Evolutionary conservation across 345 rosid genomes (phyloP), one percentile per base, ranked within the genome.

Genomic region (Bruguiera sexangula): DNA sequence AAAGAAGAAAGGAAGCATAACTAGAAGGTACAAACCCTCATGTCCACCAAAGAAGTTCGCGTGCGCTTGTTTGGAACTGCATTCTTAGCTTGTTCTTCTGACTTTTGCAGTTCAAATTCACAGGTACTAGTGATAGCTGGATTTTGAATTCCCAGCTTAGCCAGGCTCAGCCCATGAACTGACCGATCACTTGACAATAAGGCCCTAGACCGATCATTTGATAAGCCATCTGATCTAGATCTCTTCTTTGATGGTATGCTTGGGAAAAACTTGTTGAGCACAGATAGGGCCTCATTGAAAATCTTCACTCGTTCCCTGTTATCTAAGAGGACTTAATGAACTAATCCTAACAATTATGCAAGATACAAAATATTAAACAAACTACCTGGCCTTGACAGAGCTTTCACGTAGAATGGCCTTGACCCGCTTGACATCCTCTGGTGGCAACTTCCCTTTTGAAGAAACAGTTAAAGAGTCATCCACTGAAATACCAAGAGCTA

Each of bases 41-140:
- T 71, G 84, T 82, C 96, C 85, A 81, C 90, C 90, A 92, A 66
- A 71, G 97, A 90, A 66, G 97, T 95, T 74, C 98, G 96, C 55
- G 97, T 85, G 65, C 97, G 88, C 80, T 90, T 93, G 82, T 81
- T 93, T 73, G 95, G 83, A 69, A 86, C 86, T 69, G 75, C 75
- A 82, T 70, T 83, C 78, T 87, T 92, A 26, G 84, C 81, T 68
- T 88, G 86, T 82, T 87, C 93, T 69, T 90, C 94, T 19, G 86
- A 70, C 82, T 83, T 92, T 60, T 80, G 92, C 72, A 75, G 93
- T 75, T 92, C 98, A 79, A 78, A 79, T 72, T 90, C 98, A 85
- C 85, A 85, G 77, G 82, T 73, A 64, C 87, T 76, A 53, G 85
- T 67, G 46, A 69, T 75, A 69, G 81, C 63, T 63, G 84, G 96